Evolutionary conservation across 495 filamentous ascomycete species (phyloP), one percentile per base, ranked within the genome.

Genomic region (Parathielavia hyrcaniae): DNA sequence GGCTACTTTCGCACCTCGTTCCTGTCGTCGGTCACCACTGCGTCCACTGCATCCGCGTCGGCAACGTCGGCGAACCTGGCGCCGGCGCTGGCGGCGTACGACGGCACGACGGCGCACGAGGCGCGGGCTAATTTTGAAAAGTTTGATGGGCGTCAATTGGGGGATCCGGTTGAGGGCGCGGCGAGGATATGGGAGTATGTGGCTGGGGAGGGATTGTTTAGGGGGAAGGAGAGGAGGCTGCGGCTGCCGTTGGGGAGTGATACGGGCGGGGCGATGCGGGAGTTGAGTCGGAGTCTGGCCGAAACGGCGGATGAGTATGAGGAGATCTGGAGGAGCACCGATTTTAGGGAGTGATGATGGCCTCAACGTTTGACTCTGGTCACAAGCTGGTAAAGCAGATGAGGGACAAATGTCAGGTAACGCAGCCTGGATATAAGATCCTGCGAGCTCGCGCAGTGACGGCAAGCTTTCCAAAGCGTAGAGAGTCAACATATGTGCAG

Each of bases 241-340:
- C 35, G 47, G n/a, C n/a, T 50, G 30, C 47, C 47, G 47, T 22
- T 50, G 47, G 47, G 47, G 30, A 48, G 45, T 30, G 45, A 48
- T 48, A 34, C 23, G 14, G 45, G 45, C 10, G 32, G 6, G 23
- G 12, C 14, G 14, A 48, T 48, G 45, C 12, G 45, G 45, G 26
- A 7, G 23, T 5, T 48, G 45, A 34, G 45, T 16, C 23, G n/a
- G 45, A n/a, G 17, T 14, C 12, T 48, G 45, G 45, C 26, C 4
- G 45, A 32, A 23, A 48, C 45, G 45, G 45, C 14, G 45, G n/a
- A 14, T 23, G 45, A n/a, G 23, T 48, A 48, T 48, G 45, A 48
- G 45, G 45, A 48, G 11, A 26, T 48, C 16, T 48, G 45, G 45
- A 17, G 13, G 4, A 48, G 45, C 16, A 48, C 45, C 7, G 45